These are phyloP conservation scores for Candida sanyiensis DNA, from an alignment of 805 yeast species.

Conservation along the genomic window DNA sequence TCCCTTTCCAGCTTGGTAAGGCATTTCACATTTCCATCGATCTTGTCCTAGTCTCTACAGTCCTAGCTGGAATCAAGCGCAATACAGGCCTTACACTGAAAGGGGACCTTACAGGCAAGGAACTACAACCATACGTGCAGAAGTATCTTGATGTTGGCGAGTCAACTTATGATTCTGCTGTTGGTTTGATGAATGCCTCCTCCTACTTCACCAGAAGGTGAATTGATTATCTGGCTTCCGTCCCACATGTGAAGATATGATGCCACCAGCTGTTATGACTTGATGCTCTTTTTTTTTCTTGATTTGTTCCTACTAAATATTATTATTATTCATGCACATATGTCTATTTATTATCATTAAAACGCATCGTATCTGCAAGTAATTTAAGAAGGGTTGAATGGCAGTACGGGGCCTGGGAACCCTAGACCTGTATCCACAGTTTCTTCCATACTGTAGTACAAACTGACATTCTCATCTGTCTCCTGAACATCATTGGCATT, in stretches of 20 bases:
- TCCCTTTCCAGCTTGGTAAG: conserved; percentile 39
- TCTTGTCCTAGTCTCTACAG: conserved; percentile 55
- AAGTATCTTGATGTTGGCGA: conserved; percentile 86
- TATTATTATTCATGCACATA: not conserved
- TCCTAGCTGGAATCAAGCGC: conserved; percentile 67
- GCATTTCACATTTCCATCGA: conserved; percentile 53
- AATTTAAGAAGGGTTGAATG: conserved; percentile 7
- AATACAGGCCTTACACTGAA: conserved; percentile 65
- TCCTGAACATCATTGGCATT: conserved; percentile 6
- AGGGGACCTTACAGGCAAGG: conserved; percentile 38
- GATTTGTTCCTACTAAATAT: not conserved
- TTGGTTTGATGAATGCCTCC: conserved; percentile 65
- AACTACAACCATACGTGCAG: conserved; percentile 44
- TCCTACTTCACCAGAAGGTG: conserved; percentile 58
- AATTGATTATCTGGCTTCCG: not conserved
- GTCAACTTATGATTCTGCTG: conserved; percentile 64
- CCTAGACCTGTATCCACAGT: conserved; percentile 6
- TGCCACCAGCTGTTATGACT: not conserved
- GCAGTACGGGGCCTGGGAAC: conserved; percentile 9
- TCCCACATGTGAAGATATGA: not conserved
- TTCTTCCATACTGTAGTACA: conserved; percentile 11
- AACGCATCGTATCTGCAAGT: not conserved
- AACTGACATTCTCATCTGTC: not conserved
- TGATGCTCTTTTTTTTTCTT: not conserved
- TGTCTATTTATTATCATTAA: not conserved